A percentile compares a stretch with the other conserved stretches of the same genome.
Evolutionary conservation across 768 basidiomycete species (phyloP).

Genomic region (Boletus rubescentipes): DNA sequence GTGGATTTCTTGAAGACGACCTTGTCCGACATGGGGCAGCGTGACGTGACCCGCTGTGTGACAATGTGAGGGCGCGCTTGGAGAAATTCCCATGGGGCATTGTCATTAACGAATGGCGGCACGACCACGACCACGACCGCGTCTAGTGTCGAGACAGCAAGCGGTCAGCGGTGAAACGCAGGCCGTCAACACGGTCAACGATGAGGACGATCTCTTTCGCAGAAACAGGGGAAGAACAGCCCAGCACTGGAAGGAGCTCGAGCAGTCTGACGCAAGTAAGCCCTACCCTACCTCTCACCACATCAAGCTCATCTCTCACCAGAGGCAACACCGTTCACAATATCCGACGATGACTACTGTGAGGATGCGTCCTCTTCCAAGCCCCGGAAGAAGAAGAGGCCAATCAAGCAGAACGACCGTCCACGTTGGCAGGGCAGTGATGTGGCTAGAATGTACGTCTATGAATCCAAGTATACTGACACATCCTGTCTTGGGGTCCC

Average conservation of each 20-base stretch:
- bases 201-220: conserved; percentile 71
- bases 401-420: conserved; percentile 26
- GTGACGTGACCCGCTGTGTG: conserved; percentile 29
- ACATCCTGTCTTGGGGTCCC: background rate
- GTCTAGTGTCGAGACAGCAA: conserved; percentile 35
- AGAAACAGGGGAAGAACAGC: conserved; percentile 59
- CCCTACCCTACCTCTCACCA: background rate
- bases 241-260: conserved; percentile 59
- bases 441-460: conserved; percentile 42
- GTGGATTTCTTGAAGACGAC: conserved; percentile 46
- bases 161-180: conserved; percentile 3
- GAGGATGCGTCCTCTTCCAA: conserved; percentile 29
- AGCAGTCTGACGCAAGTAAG: conserved; percentile 57
- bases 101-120: conserved; percentile 26
- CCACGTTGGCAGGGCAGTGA: conserved; percentile 46
- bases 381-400: conserved; percentile 41
- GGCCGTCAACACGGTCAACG: conserved; percentile 30
- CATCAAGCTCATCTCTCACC: conserved; percentile 7
- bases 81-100: conserved; percentile 29
- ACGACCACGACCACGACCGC: conserved; percentile 54
- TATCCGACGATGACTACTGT: conserved; percentile 23
- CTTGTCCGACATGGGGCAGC: conserved; percentile 18
- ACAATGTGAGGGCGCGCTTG: background rate
- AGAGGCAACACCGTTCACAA: conserved; percentile 25
- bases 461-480: background rate